Evolutionary conservation across 805 yeast species (phyloP), one percentile per base, ranked within the genome.

Genomic region (Saccharomyces cerevisiae): DNA sequence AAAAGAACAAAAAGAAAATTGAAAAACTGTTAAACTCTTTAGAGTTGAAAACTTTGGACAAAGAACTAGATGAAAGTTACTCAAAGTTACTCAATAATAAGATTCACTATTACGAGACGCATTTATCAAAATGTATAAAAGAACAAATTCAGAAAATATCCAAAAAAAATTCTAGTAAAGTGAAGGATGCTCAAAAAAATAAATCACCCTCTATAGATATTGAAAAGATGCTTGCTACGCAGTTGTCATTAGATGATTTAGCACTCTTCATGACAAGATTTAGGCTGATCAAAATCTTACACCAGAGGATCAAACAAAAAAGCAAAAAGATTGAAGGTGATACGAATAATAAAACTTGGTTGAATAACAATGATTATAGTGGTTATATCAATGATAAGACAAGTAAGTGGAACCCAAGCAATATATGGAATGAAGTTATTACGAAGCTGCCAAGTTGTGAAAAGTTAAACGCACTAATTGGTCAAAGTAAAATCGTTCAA

Each of bases 341-440:
- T 17, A 36, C 43, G 22, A 36, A 36, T 36, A 21, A 10, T 17
- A 36, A 36, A 9, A 10, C 43, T 17, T 36, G 43, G 43, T 36
- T 36, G 11, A 21, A 36, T 17, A 36, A 36, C 11, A 36, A 17
- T 36, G 43, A 36, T 21, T 36, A 36, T 24, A 36, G 24, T 17
- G 24, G 4, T 36, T 36, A 36, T 9, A 17, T 36, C 17, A 62
- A 61, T 10, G 72, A 73, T 49, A 68, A 73, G 51, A 59, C 65
- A 3, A 36, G 67, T 51, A 46, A 67, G 50, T 60, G 60, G 17
- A 79, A 82, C 59, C 85, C 87, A 17, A 68, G 76, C 1, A 70
- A 76, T 46, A 69, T 72, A 32, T 81, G 75, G 67, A 73, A 69
- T 51, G 67, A 69, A 9, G 60, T 65, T 11, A 58, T 69, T 1